Percentiles rank a stretch among this genome's conserved stretches.
phyloP scores from a whole-genome alignment of 441 rosid genomes.

The Theobroma grandiflorum region DNA sequence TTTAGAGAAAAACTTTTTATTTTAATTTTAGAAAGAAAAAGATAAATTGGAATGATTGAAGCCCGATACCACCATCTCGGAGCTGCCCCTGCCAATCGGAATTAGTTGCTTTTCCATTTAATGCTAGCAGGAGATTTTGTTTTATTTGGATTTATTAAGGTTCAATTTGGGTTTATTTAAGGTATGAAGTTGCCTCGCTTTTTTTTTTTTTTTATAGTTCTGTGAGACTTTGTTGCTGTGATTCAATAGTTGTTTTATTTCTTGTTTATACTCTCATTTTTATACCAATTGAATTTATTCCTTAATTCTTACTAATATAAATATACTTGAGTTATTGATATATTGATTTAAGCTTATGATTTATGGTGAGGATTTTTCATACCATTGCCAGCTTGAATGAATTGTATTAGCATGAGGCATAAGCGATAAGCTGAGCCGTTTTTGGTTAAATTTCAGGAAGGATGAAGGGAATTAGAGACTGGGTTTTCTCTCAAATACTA shows the following conservation, averaged over 20 bases:
- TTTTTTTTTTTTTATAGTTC: neutral
- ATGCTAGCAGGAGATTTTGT: neutral
- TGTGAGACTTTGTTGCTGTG: neutral
- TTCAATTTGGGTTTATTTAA: conserved; percentile 20
- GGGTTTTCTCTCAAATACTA: conserved; percentile 68
- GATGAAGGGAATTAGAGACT: conserved; percentile 88
- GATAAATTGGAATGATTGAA: neutral
- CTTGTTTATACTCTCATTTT: neutral
- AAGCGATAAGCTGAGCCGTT: neutral
- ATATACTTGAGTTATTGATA: neutral
- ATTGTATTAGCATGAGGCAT: conserved; percentile 14
- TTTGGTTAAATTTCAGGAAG: conserved; percentile 30
- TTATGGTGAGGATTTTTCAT: conserved; percentile 8
- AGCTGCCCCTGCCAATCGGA: neutral
- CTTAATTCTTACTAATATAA: neutral
- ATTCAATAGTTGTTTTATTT: neutral
- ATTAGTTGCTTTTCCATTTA: neutral
- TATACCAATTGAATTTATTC: neutral
- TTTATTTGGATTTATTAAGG: neutral
- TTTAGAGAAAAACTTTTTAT: neutral
- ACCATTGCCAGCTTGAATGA: neutral
- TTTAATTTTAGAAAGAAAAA: neutral
- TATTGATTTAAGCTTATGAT: neutral
- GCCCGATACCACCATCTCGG: neutral
- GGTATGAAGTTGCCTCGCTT: neutral